Evolutionary conservation across 2,329 filamentous ascomycete species (phyloP), one percentile per base, ranked within the genome.

Genomic region (Colletotrichum tofieldiae): DNA sequence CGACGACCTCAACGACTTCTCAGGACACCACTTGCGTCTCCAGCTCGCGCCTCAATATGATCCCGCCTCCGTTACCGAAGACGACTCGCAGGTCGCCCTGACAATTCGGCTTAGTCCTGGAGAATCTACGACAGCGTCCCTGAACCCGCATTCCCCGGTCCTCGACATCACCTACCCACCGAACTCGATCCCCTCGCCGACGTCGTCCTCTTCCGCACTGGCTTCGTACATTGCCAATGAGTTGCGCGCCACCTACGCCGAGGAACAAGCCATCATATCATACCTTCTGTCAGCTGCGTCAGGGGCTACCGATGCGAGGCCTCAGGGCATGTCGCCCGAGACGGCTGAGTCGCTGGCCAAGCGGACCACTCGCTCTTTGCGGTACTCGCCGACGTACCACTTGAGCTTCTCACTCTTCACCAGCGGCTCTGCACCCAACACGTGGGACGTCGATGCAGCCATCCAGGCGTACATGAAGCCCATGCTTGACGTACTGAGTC

Each of bases 341-440:
- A 83, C 87, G 0, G 84, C 87, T 32, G 89, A 90, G 51, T 85
- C 87, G 0, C 85, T 90, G 76, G 89, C 83, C 77, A 93, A 86
- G 88, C 93, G 95, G 73, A 93, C 93, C 45, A 96, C 93, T 2
- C 89, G 95, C 62, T 94, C 95, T 0, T 89, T 98, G 78, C 97
- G 96, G 80, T 97, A 98, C 80, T 93, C 96, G 5, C 92, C 95
- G 18, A 97, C 94, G 0, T 99, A 98, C 80, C 96, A 99, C 79
- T 86, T 99, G 37, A 98, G 95, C 0, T 98, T 99, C 79, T 99
- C 96, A 0, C 87, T 99, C 3, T 98, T 99, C 80, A 96, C 94
- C 0, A 93, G 93, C 16, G 91, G 91, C 1, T 89, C 93, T 1
- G 81, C 86, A 0, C 96, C 96, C 2, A 97, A 93, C 41, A 93